phyloP scores from a whole-genome alignment of 179 eudicot genomes.

The Actinidia polygama region DNA sequence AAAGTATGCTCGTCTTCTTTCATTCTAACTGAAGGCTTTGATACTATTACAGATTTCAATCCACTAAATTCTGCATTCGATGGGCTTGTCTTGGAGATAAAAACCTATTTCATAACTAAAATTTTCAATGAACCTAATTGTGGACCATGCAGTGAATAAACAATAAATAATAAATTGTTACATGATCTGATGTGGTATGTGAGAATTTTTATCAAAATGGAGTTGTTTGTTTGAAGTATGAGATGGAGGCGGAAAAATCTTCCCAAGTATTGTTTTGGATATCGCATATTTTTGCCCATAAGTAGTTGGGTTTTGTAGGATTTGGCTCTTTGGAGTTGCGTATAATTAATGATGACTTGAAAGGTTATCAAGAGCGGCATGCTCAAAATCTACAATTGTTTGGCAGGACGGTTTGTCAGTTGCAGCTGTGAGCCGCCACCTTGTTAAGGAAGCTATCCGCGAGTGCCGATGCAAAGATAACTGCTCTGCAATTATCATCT shows the following conservation, averaged over 20 bases:
- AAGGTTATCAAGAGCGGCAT: background rate
- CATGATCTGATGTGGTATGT: background rate
- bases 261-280: background rate
- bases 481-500: constrained; percentile 74
- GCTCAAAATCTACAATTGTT: constrained; percentile 14
- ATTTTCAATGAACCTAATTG: background rate
- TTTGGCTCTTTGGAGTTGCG: background rate
- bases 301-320: background rate
- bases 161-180: background rate
- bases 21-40: no score
- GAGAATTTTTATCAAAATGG: background rate
- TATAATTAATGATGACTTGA: background rate
- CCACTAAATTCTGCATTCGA: background rate
- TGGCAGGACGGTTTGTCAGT: constrained; percentile 77
- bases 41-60: background rate
- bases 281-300: background rate
- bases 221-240: background rate
- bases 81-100: background rate
- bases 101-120: background rate
- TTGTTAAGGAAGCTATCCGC: constrained; percentile 78
- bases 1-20: no score
- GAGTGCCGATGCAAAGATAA: constrained; percentile 87
- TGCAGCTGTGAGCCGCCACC: constrained; percentile 64
- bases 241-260: background rate
- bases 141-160: background rate